Conservation (phyloP, 2,329 filamentous ascomycete species). For the Fonsecaea pedrosoi region DNA sequence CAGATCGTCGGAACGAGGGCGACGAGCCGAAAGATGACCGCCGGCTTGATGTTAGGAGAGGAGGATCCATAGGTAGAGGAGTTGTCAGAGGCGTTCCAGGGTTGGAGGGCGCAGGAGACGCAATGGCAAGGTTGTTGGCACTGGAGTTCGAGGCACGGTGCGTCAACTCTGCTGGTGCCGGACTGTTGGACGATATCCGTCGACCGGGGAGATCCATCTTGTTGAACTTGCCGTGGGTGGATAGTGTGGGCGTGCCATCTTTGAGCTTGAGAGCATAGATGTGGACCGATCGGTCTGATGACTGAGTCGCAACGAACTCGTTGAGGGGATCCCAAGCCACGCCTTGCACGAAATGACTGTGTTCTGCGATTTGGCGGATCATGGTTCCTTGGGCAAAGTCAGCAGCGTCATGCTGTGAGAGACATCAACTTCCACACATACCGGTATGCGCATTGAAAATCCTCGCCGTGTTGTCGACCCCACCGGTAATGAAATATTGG, state of each 20-base stretch:
- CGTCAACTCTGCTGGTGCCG: constrained; percentile 84
- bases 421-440: constrained; percentile 51
- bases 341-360: constrained; percentile 97
- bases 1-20: constrained; percentile 80
- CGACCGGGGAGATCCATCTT: constrained; percentile 93
- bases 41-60: constrained; percentile 83
- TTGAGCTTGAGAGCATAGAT: constrained; percentile 97
- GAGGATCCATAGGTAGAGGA: constrained; percentile 90
- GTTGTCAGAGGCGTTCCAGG: constrained; percentile 92
- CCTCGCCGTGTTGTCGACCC: constrained; percentile 97
- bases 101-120: constrained; percentile 86
- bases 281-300: constrained; percentile 95
- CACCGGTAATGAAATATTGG: constrained; percentile 94
- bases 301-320: constrained; percentile 97
- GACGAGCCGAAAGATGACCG: constrained; percentile 89
- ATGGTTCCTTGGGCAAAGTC: constrained; percentile 48
- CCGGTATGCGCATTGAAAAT: constrained; percentile 95
- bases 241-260: constrained; percentile 89
- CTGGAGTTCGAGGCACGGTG: constrained; percentile 61
- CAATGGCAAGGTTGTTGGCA: constrained; percentile 61
- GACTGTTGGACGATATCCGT: constrained; percentile 88
- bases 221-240: constrained; percentile 78
- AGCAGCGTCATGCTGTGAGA: not conserved
- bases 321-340: constrained; percentile 98
- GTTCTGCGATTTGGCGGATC: constrained; percentile 92